Percentiles rank a stretch among this genome's conserved stretches.
Evolutionary conservation across 2,329 filamentous ascomycete genomes (phyloP).

Genomic region (Fusarium solani-melongenae): DNA sequence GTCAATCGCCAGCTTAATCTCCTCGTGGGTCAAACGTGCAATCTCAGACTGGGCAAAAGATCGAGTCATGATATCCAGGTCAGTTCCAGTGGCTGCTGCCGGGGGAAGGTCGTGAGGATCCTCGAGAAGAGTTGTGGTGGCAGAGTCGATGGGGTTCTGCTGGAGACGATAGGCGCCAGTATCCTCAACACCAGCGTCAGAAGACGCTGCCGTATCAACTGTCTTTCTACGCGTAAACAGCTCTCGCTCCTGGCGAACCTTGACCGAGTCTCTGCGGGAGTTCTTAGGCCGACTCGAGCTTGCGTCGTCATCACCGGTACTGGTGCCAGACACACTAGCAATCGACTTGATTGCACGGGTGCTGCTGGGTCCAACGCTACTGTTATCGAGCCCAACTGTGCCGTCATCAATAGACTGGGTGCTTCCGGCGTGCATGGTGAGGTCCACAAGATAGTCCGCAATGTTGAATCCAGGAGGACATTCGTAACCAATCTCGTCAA

Average conservation of each 20-base stretch:
- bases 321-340: slow-evolving; percentile 82
- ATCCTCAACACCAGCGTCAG: slow-evolving; percentile 65
- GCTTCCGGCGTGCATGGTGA: slow-evolving; percentile 93
- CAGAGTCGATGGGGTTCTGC: slow-evolving; percentile 53
- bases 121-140: slow-evolving; percentile 72
- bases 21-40: slow-evolving; percentile 76
- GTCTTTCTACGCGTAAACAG: slow-evolving; percentile 84
- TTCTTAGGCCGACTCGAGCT: slow-evolving; percentile 70
- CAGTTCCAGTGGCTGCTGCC: slow-evolving; percentile 72
- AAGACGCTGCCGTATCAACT: slow-evolving; percentile 71
- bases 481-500: slow-evolving; percentile 89
- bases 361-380: slow-evolving; percentile 84
- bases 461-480: slow-evolving; percentile 99
- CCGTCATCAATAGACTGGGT: slow-evolving; percentile 68
- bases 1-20: slow-evolving; percentile 78
- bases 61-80: slow-evolving; percentile 83
- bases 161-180: slow-evolving; percentile 63
- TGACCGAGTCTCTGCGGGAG: slow-evolving; percentile 83
- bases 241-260: slow-evolving; percentile 86
- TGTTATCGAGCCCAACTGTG: slow-evolving; percentile 62
- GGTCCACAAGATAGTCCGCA: slow-evolving; percentile 94
- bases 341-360: slow-evolving; percentile 91
- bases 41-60: slow-evolving; percentile 84
- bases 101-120: slow-evolving; percentile 74
- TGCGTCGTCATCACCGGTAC: slow-evolving; percentile 75